Percentiles rank a stretch among this genome's conserved stretches.
These are phyloP conservation scores for Sugiyamaella paludigena DNA, from an alignment of 1,139 yeast species.

Conservation along the genomic window DNA sequence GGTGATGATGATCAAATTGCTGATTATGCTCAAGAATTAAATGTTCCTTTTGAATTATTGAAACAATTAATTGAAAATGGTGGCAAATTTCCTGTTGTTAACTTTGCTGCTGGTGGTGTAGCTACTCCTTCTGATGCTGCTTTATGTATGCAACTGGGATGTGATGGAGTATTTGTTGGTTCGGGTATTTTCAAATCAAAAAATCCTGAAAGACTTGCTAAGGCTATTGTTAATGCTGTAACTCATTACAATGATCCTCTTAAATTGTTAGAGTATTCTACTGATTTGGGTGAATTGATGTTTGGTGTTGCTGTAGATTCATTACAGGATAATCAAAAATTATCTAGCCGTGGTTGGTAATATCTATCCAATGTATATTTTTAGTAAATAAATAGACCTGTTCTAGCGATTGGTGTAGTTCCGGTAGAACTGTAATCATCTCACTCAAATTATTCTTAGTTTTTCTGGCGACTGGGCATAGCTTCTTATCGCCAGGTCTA, in stretches of 20 bases:
- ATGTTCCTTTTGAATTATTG: constrained; percentile 60
- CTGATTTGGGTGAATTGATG: constrained; percentile 76
- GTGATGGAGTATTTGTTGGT: constrained; percentile 91
- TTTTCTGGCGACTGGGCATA: too few species aligned
- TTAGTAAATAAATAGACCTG: not conserved
- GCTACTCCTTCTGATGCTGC: constrained; percentile 93
- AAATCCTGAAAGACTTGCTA: constrained; percentile 73
- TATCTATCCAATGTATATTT: not conserved
- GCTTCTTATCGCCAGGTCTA: too few species aligned
- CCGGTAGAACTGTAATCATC: too few species aligned
- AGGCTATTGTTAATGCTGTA: constrained; percentile 78
- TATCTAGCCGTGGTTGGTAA: constrained; percentile 51
- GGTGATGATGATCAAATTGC: constrained; percentile 46
- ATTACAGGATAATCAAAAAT: constrained; percentile 47
- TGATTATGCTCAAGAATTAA: constrained; percentile 53
- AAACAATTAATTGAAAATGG: constrained; percentile 47
- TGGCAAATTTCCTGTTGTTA: constrained; percentile 78
- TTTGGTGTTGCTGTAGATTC: constrained; percentile 60
- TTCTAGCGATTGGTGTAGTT: not conserved
- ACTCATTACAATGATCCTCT: constrained; percentile 68
- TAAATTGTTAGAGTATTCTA: constrained; percentile 65
- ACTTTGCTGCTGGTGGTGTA: constrained; percentile 89
- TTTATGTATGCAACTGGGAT: constrained; percentile 84
- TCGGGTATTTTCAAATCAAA: constrained; percentile 79
- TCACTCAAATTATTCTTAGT: too few species aligned